Percentiles rank a stretch among this genome's conserved stretches.
Evolutionary conservation across 2,329 filamentous ascomycete genomes (phyloP).

Genomic region (Knufia fluminis): DNA sequence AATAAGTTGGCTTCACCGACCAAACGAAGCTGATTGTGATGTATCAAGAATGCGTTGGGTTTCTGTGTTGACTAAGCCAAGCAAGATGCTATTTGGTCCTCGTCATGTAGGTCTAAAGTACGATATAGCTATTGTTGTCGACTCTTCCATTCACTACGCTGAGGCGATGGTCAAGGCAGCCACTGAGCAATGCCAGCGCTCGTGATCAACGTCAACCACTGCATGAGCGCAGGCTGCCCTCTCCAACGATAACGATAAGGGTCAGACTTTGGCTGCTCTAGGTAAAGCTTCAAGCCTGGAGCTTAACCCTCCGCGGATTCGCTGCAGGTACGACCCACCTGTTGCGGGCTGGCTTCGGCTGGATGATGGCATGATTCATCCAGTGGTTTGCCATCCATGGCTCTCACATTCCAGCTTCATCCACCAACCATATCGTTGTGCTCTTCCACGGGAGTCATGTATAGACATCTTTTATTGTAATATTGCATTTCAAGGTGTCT

Average conservation of each 20-base stretch:
- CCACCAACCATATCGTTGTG: background rate
- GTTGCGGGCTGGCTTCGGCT: background rate
- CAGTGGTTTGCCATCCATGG: background rate
- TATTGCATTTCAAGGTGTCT: too few species aligned
- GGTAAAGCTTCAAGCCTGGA: background rate
- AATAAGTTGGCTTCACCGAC: slow-evolving; percentile 1
- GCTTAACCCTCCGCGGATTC: background rate
- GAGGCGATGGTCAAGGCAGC: slow-evolving; percentile 1
- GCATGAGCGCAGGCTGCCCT: background rate
- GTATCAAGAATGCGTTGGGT: background rate
- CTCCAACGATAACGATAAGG: background rate
- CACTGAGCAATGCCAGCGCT: slow-evolving; percentile 3
- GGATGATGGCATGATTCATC: background rate
- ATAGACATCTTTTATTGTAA: background rate
- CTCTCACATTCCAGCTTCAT: background rate
- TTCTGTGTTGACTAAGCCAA: too few species aligned
- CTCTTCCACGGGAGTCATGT: background rate
- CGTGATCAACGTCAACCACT: slow-evolving; percentile 1
- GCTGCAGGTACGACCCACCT: background rate
- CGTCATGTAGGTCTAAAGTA: background rate
- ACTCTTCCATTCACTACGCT: background rate
- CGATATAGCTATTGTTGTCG: background rate
- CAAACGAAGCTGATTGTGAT: background rate
- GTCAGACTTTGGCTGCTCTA: background rate
- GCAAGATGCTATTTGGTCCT: background rate